Base-by-base conservation (phyloP, 805 yeast genomes). In the Monosporozyma siamensis region DNA sequence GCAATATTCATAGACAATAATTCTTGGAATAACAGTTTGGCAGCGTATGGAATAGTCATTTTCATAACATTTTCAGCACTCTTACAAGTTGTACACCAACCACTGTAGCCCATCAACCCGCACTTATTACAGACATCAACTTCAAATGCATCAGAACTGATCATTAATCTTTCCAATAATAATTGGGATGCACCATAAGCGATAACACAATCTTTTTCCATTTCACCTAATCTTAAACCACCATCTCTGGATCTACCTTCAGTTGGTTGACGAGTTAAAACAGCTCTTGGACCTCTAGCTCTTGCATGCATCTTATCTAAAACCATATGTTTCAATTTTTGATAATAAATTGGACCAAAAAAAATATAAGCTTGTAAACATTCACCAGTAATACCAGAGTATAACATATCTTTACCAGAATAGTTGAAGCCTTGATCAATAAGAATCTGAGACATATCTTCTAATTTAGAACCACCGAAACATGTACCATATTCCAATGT, bases 171-270 rank as follows among this genome's bases (percentile, higher is more conserved):
- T 66, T 92, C 98, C 48, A 92, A 69, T 51, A 92, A 71, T 52
- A 92, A 69, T 65, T 90, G 97, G 4, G 97, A 89, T 1, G 98
- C 98, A 58, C 98, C 98, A 57, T 92, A 92, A 1, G 98, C 98
- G 67, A 92, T 94, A 50, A 92, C 95, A 81, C 98, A 92, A 71
- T 92, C 98, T 67, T 98, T 83, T 65, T 92, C 98, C 98, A 92
- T 92, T 69, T 92, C 98, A 57, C 98, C 98, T 64, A 92, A 75
- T 71, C 98, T 82, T 62, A 92, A 75, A 61, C 98, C 98, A 77
- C 98, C 98, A 66, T 92, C 98, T 66, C 98, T 78, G 2, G 97
- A 87, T 66, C 98, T 78, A 74, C 98, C 98, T 66, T 92, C 98
- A 0, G 97, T 90, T 14, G 97, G 98, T 67, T 92, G 98, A 66